Evolutionary conservation across 73 alveolate species (phyloP).

Genomic region (Paramecium primaurelia): DNA sequence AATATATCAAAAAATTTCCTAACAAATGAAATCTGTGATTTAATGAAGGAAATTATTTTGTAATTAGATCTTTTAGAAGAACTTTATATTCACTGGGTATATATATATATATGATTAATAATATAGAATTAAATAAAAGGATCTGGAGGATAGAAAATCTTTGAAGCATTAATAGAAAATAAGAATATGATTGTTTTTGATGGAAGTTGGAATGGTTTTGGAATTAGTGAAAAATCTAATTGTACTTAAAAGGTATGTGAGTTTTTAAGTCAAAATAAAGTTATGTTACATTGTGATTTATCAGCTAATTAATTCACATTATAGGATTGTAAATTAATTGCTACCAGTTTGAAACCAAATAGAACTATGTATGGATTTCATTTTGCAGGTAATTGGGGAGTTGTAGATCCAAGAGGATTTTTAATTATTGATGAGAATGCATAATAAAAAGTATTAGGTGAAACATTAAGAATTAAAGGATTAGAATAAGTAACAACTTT

Average conservation of each 20-base stretch:
- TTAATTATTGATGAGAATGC: slow-evolving; percentile 33
- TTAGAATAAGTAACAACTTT: slow-evolving; percentile 41
- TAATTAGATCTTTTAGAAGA: slow-evolving; percentile 24
- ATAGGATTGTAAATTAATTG: slow-evolving; percentile 52
- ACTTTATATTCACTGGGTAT: slow-evolving; percentile 62
- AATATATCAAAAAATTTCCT: slow-evolving; percentile 36
- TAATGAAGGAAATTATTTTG: background rate
- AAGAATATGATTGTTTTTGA: slow-evolving; percentile 56
- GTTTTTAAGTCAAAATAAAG: slow-evolving; percentile 19
- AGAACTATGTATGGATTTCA: slow-evolving; percentile 66
- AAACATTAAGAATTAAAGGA: slow-evolving; percentile 37
- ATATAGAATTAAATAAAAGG: slow-evolving; percentile 51
- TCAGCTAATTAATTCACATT: slow-evolving; percentile 43
- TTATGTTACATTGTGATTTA: slow-evolving; percentile 58
- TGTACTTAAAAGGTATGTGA: slow-evolving; percentile 51
- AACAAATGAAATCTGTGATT: slow-evolving; percentile 38
- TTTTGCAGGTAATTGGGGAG: slow-evolving; percentile 66
- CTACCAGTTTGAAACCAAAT: slow-evolving; percentile 63
- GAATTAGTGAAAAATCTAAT: background rate
- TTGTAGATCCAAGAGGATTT: slow-evolving; percentile 66
- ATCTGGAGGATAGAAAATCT: slow-evolving; percentile 52
- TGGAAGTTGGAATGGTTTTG: slow-evolving; percentile 57
- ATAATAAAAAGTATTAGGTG: background rate
- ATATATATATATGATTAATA: background rate
- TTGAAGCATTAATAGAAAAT: slow-evolving; percentile 56